A percentile compares a stretch with the other conserved stretches of the same genome.
Evolutionary conservation across 1,139 yeast species (phyloP).

Genomic region (Protomyces inundatus): DNA sequence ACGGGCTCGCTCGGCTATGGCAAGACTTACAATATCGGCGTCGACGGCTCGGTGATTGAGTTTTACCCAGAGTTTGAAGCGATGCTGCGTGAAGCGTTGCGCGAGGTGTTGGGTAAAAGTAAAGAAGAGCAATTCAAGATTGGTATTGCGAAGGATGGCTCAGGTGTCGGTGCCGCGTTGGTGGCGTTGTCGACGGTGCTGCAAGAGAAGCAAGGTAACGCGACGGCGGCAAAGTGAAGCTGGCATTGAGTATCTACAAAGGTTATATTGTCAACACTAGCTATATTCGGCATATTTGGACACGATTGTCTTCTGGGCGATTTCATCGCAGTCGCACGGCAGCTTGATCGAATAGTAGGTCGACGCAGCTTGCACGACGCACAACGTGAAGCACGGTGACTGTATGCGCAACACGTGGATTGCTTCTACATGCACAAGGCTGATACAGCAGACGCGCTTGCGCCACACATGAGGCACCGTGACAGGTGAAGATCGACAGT

Average conservation of each 20-base stretch:
- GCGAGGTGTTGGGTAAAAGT: slow-evolving; percentile 51
- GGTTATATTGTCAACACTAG: background rate
- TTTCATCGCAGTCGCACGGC: too few species aligned
- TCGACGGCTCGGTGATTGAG: slow-evolving; percentile 91
- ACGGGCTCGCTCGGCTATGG: slow-evolving; percentile 51
- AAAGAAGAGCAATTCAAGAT: slow-evolving; percentile 65
- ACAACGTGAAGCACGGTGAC: too few species aligned
- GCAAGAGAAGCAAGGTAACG: slow-evolving; percentile 5
- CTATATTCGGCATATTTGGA: background rate
- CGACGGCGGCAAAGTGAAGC: background rate
- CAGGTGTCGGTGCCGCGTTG: slow-evolving; percentile 94
- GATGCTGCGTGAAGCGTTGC: slow-evolving; percentile 68
- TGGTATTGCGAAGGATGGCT: slow-evolving; percentile 85
- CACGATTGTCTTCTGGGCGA: too few species aligned
- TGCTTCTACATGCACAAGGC: too few species aligned
- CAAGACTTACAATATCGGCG: slow-evolving; percentile 79
- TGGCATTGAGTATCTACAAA: too few species aligned
- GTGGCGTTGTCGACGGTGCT: slow-evolving; percentile 53
- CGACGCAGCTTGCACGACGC: too few species aligned
- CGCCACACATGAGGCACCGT: too few species aligned
- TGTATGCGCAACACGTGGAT: too few species aligned
- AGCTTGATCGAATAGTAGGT: too few species aligned
- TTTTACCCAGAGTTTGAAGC: slow-evolving; percentile 82
- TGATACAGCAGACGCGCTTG: too few species aligned
- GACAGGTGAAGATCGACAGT: too few species aligned